phyloP scores from a whole-genome alignment of 768 basidiomycete species.

The Tulasnella sp. region DNA sequence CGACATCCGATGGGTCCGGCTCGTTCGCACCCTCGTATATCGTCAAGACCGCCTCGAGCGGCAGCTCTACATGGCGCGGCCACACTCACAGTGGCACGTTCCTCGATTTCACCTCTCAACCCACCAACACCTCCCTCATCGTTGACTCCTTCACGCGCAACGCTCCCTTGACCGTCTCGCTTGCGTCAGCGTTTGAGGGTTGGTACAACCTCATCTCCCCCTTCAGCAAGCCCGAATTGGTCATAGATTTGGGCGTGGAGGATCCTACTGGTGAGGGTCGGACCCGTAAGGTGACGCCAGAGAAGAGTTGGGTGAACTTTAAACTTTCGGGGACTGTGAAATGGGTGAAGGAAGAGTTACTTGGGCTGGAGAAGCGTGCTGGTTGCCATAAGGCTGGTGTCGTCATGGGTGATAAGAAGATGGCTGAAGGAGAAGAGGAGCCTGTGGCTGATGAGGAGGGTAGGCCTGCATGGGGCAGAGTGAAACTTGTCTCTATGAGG shows the following conservation, averaged over 20 bases:
- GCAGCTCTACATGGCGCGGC: background rate
- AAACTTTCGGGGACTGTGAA: no score
- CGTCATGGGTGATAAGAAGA: no score
- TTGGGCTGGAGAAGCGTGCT: background rate
- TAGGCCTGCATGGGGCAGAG: no score
- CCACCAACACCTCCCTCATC: background rate
- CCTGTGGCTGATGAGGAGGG: no score
- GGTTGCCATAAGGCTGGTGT: no score
- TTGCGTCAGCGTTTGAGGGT: constrained; percentile 7
- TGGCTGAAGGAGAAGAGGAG: no score
- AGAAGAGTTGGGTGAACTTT: no score
- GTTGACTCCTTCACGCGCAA: background rate
- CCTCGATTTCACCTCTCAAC: constrained; percentile 2
- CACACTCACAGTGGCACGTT: background rate
- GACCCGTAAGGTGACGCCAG: background rate
- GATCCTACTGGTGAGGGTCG: constrained; percentile 6
- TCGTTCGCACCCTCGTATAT: background rate
- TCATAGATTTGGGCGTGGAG: background rate
- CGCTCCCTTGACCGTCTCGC: background rate
- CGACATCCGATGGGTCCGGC: background rate
- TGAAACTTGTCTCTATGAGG: no score
- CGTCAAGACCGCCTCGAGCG: background rate
- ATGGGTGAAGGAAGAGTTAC: background rate
- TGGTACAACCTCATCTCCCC: background rate
- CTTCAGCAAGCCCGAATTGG: background rate